Conservation (phyloP, 768 basidiomycete species). For the Cystobasidium onofrii region DNA sequence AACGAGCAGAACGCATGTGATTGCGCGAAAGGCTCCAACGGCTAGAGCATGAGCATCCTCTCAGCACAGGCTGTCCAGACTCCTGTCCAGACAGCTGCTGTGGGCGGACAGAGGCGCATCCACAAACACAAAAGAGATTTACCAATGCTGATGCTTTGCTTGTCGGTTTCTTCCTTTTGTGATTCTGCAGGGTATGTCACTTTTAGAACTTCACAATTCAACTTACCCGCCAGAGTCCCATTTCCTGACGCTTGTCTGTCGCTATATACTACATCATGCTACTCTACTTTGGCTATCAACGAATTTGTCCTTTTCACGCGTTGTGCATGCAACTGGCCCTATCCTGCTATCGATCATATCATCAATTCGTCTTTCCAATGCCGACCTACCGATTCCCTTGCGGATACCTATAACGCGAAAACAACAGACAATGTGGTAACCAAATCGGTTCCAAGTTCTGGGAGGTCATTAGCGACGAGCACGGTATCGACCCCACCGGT, state of each 20-base stretch:
- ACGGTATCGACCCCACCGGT: slow-evolving; percentile 27
- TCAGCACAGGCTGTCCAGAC: not conserved
- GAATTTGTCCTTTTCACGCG: not conserved
- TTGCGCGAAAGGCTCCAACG: not conserved
- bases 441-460: slow-evolving; percentile 32
- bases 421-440: slow-evolving; percentile 30
- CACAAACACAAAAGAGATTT: not conserved
- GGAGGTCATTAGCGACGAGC: slow-evolving; percentile 36
- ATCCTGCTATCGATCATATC: not conserved
- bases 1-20: not conserved
- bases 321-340: not conserved
- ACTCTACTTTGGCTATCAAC: too few relatives aligned
- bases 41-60: not conserved
- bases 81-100: not conserved
- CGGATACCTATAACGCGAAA: not conserved
- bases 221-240: too few relatives aligned
- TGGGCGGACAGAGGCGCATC: not conserved
- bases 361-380: not conserved
- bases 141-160: not conserved
- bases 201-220: not conserved
- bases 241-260: too few relatives aligned
- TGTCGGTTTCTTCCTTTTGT: not conserved
- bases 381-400: not conserved
- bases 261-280: too few relatives aligned
- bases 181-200: not conserved